phyloP scores from a whole-genome alignment of 805 yeast species.

The Wickerhamiella nectarea region DNA sequence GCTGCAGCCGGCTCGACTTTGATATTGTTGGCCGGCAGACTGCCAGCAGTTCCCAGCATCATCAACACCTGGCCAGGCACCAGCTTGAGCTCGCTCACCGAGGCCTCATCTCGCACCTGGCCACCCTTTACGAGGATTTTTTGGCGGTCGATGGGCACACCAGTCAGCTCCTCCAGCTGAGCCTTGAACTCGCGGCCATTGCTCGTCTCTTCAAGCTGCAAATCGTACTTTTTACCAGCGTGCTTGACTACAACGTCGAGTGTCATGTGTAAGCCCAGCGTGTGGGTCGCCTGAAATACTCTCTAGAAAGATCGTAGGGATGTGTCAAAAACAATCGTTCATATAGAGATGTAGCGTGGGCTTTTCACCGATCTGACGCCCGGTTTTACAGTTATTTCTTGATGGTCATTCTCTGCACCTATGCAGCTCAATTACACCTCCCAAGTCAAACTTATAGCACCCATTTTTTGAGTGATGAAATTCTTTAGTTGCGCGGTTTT shows the following conservation, averaged over 20 bases:
- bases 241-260: conserved; percentile 40
- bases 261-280: conserved; percentile 5
- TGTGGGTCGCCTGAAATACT: not conserved
- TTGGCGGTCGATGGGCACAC: conserved; percentile 80
- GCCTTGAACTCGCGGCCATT: conserved; percentile 52
- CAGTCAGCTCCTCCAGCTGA: conserved; percentile 58
- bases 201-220: conserved; percentile 39
- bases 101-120: conserved; percentile 61
- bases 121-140: conserved; percentile 85
- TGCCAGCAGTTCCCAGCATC: conserved; percentile 88
- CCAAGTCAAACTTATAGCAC: no score
- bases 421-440: no score
- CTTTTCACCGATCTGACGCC: no score
- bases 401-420: no score
- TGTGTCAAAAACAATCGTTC: not conserved
- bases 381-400: no score
- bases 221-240: conserved; percentile 51
- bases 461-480: no score
- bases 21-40: conserved; percentile 34
- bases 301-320: not conserved
- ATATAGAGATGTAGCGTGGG: no score
- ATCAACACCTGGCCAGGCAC: conserved; percentile 57
- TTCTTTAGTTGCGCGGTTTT: no score
- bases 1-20: conserved; percentile 39
- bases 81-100: conserved; percentile 38